Conservation (phyloP, 352 stramenopile genomes). For the Pythium apleroticum region DNA sequence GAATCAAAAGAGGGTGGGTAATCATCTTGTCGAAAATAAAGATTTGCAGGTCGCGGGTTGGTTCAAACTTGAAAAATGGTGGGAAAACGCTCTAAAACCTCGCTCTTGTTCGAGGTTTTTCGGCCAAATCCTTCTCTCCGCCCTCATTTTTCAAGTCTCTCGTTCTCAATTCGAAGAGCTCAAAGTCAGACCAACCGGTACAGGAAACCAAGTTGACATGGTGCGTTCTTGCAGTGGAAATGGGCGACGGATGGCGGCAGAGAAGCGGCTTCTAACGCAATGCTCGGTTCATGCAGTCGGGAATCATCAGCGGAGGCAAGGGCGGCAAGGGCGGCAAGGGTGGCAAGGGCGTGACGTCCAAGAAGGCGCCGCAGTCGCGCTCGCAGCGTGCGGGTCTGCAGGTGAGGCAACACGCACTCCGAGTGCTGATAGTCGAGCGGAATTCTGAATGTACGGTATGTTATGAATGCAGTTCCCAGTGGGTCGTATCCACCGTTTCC, state of each 20-base stretch:
- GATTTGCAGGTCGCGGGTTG: constrained; percentile 1
- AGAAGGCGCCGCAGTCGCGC: constrained; percentile 98
- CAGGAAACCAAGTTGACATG: constrained; percentile 14
- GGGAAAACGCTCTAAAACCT: constrained; percentile 32
- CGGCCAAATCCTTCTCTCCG: constrained; percentile 19
- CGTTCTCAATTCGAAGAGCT: constrained; percentile 13
- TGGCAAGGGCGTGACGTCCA: constrained; percentile 98
- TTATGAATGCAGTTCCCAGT: constrained; percentile 93
- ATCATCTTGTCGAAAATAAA: constrained; percentile 4
- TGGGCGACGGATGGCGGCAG: neutral
- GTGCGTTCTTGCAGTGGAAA: neutral
- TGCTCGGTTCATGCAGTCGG: constrained; percentile 43
- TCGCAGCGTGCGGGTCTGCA: constrained; percentile 98
- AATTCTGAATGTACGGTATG: neutral
- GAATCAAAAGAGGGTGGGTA: neutral
- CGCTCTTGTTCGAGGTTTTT: constrained; percentile 15
- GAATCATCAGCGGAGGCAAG: constrained; percentile 92
- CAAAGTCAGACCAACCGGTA: constrained; percentile 26
- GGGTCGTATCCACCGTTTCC: constrained; percentile 98
- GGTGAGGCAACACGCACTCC: constrained; percentile 39
- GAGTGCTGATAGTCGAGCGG: neutral
- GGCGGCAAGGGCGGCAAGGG: constrained; percentile 98
- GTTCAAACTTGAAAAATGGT: constrained; percentile 30
- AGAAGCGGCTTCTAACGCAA: neutral
- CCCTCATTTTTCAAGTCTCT: constrained; percentile 22